These are phyloP conservation scores for Neurospora africana DNA, from an alignment of 495 filamentous ascomycete species.

Conservation along the genomic window DNA sequence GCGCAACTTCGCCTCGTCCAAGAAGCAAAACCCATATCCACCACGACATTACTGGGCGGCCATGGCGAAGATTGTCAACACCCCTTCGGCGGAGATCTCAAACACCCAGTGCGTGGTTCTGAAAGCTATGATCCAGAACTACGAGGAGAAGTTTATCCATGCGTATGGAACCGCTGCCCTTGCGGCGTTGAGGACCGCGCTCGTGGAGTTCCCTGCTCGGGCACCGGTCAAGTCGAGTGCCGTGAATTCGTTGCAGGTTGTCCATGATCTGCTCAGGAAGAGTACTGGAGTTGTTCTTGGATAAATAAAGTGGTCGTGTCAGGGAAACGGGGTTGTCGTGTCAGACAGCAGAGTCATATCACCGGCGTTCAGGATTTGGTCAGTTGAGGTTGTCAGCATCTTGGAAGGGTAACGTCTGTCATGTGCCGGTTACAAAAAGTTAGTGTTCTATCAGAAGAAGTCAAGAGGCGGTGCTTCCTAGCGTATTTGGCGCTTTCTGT, in stretches of 20 bases:
- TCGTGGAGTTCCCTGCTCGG: slow-evolving; percentile 57
- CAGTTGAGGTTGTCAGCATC: background rate
- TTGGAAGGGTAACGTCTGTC: background rate
- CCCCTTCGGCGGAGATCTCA: slow-evolving; percentile 53
- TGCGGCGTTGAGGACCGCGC: slow-evolving; percentile 49
- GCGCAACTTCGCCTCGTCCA: slow-evolving; percentile 63
- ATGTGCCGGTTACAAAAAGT: background rate
- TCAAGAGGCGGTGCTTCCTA: background rate
- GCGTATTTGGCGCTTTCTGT: background rate
- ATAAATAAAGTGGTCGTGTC: slow-evolving; percentile 2
- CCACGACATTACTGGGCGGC: slow-evolving; percentile 70
- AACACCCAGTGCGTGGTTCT: slow-evolving; percentile 73
- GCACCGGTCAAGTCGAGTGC: slow-evolving; percentile 40
- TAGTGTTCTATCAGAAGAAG: background rate
- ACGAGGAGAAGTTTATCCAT: slow-evolving; percentile 57
- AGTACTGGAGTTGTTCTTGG: slow-evolving; percentile 45
- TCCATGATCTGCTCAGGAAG: slow-evolving; percentile 47
- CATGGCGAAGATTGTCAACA: slow-evolving; percentile 61
- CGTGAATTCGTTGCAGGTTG: slow-evolving; percentile 46
- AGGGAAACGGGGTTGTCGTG: background rate
- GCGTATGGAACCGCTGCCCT: slow-evolving; percentile 67
- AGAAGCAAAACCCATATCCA: slow-evolving; percentile 63
- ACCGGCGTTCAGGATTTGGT: background rate
- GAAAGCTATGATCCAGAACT: slow-evolving; percentile 62
- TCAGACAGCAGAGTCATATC: background rate